A percentile compares a stretch with the other conserved stretches of the same genome.
Evolutionary conservation across 2,329 filamentous ascomycete species (phyloP).

Genomic region (Coniosporium tulheliwenetii): DNA sequence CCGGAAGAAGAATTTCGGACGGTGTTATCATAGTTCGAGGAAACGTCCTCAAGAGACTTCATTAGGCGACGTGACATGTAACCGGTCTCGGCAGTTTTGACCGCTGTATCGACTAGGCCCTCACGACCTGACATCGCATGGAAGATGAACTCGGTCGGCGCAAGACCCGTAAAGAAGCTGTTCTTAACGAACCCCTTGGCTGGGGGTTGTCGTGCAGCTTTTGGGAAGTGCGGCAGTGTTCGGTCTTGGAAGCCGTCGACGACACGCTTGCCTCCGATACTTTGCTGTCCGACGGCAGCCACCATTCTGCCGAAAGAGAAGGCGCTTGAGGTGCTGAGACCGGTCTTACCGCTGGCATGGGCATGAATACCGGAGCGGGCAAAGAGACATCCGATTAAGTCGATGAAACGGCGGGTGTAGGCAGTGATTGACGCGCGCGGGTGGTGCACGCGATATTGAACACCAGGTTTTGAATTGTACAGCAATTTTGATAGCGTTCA

Average conservation of each 20-base stretch:
- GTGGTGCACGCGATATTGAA: too few relatives aligned
- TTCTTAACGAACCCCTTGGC: slow-evolving; percentile 95
- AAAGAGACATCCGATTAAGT: too few relatives aligned
- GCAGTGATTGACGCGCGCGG: too few relatives aligned
- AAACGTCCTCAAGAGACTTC: slow-evolving; percentile 94
- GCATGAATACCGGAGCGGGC: too few relatives aligned
- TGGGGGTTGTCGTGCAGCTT: slow-evolving; percentile 79
- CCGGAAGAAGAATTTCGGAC: slow-evolving; percentile 79
- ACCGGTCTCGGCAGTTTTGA: slow-evolving; percentile 96
- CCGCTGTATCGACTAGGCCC: slow-evolving; percentile 94
- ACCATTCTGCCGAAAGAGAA: too few relatives aligned
- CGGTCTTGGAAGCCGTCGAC: slow-evolving; percentile 93
- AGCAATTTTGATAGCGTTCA: too few relatives aligned
- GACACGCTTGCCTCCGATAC: slow-evolving; percentile 87
- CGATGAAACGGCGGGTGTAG: too few relatives aligned
- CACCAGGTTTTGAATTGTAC: too few relatives aligned
- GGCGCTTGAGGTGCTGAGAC: too few relatives aligned
- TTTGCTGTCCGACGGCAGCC: slow-evolving; percentile 90
- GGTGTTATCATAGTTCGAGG: slow-evolving; percentile 84
- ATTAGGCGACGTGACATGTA: slow-evolving; percentile 98
- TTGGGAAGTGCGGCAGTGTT: slow-evolving; percentile 87
- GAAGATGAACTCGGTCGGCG: slow-evolving; percentile 88
- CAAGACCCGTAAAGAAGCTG: slow-evolving; percentile 87
- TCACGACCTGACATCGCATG: slow-evolving; percentile 98
- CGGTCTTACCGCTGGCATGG: too few relatives aligned